Evolutionary conservation across 495 filamentous ascomycete genomes (phyloP), one percentile per base, ranked within the genome.

Genomic region (Lophium mytilinum): DNA sequence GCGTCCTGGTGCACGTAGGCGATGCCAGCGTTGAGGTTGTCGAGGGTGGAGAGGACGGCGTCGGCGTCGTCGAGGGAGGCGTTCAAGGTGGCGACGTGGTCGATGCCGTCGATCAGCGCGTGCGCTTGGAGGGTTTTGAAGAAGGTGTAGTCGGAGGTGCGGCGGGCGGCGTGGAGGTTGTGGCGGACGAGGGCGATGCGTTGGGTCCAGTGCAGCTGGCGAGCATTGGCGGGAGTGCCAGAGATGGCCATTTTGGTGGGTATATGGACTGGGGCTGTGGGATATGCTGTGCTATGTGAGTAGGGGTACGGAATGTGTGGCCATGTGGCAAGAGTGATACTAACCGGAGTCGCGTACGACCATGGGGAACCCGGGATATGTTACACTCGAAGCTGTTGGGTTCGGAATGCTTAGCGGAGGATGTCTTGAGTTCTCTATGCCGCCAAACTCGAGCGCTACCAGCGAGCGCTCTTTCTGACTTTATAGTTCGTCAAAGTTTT

Each of bases 21-120:
- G 19, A 72, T 66, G 30, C 63, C 67, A 3, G 66, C 62, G 64
- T 72, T 72, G 57, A 71, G 58, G 53, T 72, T 69, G 48, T 72
- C 70, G 30, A 72, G 63, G 0, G 64, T 69, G 0, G 65, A 57
- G 17, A 71, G 54, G 9, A 72, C 55, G 8, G 52, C 39, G 39
- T 72, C 70, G 10, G 70, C 70, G 17, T 67, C 66, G 47, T 69
- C 61, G 15, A 70, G 46, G 14, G 50, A 50, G 4, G 58, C 60
- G 12, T 62, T 52, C n/a, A 72, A 55, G 43, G 60, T 64, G 8
- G 70, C 70, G 15, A 68, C 63, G 57, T 69, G 62, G 56, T 72
- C 67, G 7, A 64, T 68, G 18, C 67, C 69, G 34, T 69, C 67
- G 21, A 68, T 48, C 37, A 70, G 57, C 8, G 59, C 58, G 18